Percentiles rank a stretch among this genome's conserved stretches.
phyloP scores from a whole-genome alignment of 2,329 filamentous ascomycete species.

The Stachybotrys chlorohalonatus region DNA sequence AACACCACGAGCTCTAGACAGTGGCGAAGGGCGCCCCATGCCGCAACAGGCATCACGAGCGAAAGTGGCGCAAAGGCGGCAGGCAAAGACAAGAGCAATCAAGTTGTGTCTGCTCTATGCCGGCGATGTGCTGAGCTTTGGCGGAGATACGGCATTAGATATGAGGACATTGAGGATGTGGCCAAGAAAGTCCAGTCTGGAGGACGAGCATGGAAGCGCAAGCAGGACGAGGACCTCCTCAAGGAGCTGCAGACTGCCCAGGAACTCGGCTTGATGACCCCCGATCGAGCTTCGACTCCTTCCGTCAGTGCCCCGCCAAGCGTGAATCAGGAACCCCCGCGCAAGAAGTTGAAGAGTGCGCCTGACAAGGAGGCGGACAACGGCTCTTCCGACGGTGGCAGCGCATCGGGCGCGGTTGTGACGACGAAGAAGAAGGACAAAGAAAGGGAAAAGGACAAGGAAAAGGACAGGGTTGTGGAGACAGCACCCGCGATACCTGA shows the following conservation, averaged over 20 bases:
- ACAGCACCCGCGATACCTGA: constrained; percentile 57
- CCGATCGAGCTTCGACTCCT: constrained; percentile 33
- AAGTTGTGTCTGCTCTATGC: constrained; percentile 75
- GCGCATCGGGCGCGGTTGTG: constrained; percentile 25
- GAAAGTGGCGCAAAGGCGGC: constrained; percentile 48
- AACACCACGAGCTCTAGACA: constrained; percentile 69
- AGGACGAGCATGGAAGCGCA: constrained; percentile 76
- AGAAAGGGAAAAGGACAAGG: too few species aligned
- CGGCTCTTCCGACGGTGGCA: constrained; percentile 33
- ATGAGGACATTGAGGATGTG: constrained; percentile 88
- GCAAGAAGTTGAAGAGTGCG: constrained; percentile 55
- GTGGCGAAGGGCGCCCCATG: constrained; percentile 83
- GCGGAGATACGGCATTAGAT: constrained; percentile 93
- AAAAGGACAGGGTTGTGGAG: constrained; percentile 44
- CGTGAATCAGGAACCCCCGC: constrained; percentile 41
- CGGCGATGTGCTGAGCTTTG: constrained; percentile 85
- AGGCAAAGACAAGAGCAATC: constrained; percentile 67
- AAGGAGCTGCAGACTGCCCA: constrained; percentile 61
- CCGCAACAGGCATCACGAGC: constrained; percentile 59
- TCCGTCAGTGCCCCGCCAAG: constrained; percentile 18
- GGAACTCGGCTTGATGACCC: constrained; percentile 39
- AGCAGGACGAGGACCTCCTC: constrained; percentile 83
- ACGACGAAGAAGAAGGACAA: constrained; percentile 34
- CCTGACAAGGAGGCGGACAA: constrained; percentile 43
- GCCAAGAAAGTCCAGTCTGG: constrained; percentile 78